Base-by-base conservation (phyloP, 2,329 filamentous ascomycete species). In the Thermothelomyces thermophilus region DNA sequence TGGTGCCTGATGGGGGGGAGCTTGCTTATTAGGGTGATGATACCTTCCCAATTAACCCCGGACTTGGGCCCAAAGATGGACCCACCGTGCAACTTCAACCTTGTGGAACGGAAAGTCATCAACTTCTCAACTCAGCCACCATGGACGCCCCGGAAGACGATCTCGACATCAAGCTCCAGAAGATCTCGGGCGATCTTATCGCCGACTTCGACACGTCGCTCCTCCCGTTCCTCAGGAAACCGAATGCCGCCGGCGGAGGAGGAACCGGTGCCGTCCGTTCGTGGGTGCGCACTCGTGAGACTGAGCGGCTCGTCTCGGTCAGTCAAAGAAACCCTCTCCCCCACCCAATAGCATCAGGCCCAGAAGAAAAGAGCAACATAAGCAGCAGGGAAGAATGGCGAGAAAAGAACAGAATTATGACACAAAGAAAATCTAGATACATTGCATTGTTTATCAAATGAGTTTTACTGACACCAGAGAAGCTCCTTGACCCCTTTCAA, bases 401-500 rank as follows among this genome's bases (percentile, higher is more conserved):
- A 28, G 1, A 34, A 10, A 35, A 34, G 20, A 9, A n/a, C 34
- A 24, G 5, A 30, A 10, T 41, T 7, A 19, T 3, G 5, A 11
- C 9, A 20, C 5, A 26, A 26, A 5, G 16, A n/a, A n/a, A n/a
- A n/a, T n/a, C n/a, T n/a, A n/a, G n/a, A n/a, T n/a, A n/a, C n/a
- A n/a, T n/a, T n/a, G n/a, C n/a, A n/a, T n/a, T n/a, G n/a, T n/a
- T n/a, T n/a, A n/a, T n/a, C n/a, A n/a, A n/a, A n/a, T n/a, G n/a
- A n/a, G n/a, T n/a, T n/a, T n/a, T n/a, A 31, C 28, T 46, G 24
- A 40, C 35, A 34, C 30, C 11, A 13, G 7, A 20, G 6, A 35
- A 53, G 73, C 66, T 78, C 4, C 80, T 98, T 43, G 90, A 96
- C 59, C 83, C 86, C 2, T 98, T 97, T 60, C 91, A 97, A 73